Percentiles rank a stretch among this genome's conserved stretches.
Evolutionary conservation across 2,329 filamentous ascomycete species (phyloP).

Genomic region (Tolypocladium nubicola): DNA sequence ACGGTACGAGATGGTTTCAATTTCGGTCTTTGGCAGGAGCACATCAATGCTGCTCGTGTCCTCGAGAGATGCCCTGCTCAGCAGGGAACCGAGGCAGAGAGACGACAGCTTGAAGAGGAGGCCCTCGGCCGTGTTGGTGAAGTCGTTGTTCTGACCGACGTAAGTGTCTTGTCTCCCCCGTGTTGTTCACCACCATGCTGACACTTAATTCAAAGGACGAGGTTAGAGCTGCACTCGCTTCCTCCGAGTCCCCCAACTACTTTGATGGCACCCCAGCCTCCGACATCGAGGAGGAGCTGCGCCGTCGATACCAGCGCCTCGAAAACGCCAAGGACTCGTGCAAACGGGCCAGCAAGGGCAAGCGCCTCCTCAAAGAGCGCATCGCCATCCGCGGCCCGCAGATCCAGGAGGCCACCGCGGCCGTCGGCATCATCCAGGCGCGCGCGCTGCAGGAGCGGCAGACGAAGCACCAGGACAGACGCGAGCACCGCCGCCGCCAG

Average conservation of each 20-base stretch:
- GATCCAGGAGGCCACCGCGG: slow-evolving; percentile 4
- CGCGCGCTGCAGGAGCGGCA: slow-evolving; percentile 3
- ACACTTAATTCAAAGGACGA: slow-evolving; percentile 5
- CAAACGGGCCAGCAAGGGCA: slow-evolving; percentile 1
- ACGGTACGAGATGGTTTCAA: too few relatives aligned
- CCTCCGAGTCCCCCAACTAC: slow-evolving; percentile 6
- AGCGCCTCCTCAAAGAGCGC: background rate
- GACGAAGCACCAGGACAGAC: background rate
- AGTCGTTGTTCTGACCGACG: slow-evolving; percentile 7
- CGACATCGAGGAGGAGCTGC: slow-evolving; percentile 8
- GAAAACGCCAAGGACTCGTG: background rate
- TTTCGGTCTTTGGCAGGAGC: too few relatives aligned
- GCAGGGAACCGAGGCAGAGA: too few relatives aligned
- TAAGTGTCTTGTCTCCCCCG: background rate
- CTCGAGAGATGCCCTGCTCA: too few relatives aligned
- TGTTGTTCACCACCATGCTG: background rate
- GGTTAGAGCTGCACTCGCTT: slow-evolving; percentile 10
- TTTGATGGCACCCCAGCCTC: slow-evolving; percentile 10
- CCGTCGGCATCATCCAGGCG: background rate
- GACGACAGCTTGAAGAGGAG: too few relatives aligned
- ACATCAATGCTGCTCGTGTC: too few relatives aligned
- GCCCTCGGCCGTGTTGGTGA: background rate
- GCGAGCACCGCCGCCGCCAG: slow-evolving; percentile 3
- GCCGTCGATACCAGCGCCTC: slow-evolving; percentile 10
- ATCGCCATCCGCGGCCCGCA: slow-evolving; percentile 7